Evolutionary conservation across 768 basidiomycete genomes (phyloP), one percentile per base, ranked within the genome.

Genomic region (Podaxis sp.): DNA sequence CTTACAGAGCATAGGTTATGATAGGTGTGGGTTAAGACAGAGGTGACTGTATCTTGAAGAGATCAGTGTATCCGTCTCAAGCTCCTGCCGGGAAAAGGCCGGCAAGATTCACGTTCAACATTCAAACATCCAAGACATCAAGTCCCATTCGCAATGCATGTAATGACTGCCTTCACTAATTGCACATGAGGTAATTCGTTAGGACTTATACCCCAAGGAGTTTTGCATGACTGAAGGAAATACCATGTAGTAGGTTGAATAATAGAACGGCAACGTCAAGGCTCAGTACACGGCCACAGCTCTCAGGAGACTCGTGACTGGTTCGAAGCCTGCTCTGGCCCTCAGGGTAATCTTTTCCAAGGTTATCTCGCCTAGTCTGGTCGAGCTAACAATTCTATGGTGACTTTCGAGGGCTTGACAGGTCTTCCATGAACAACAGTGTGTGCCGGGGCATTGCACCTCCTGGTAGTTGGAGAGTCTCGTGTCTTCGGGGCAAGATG

Each of bases 361-460:
- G 23, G n/a, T n/a, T 51, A 13, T 53, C 36, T 72, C 9, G 69
- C 73, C 46, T 63, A 57, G 48, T 79, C 74, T 2, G 77, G 65
- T 38, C 76, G 74, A 9, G 55, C 61, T 25, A 79, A 64, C 13
- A 79, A 63, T 38, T 72, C 66, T 38, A 71, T 52, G 18, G 78
- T 63, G 36, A 73, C 71, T 51, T 67, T 62, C 42, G 77, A 70
- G 48, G 74, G 67, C 18, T 46, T 46, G 25, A 53, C 11, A 36
- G 51, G 28, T 10, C 28, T 28, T 35, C 46, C 50, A 11, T 53
- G 59, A n/a, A 44, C 37, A 7, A 18, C 18, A 27, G 23, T 46
- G 28, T 50, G 57, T 7, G 9, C 25, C 28, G 28, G 27, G 46
- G 37, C 4, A 37, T 50, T 10, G 27, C 35, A 13, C 10, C 38